These are phyloP conservation scores for Candida ortonii DNA, from an alignment of 805 yeast species.

Conservation along the genomic window DNA sequence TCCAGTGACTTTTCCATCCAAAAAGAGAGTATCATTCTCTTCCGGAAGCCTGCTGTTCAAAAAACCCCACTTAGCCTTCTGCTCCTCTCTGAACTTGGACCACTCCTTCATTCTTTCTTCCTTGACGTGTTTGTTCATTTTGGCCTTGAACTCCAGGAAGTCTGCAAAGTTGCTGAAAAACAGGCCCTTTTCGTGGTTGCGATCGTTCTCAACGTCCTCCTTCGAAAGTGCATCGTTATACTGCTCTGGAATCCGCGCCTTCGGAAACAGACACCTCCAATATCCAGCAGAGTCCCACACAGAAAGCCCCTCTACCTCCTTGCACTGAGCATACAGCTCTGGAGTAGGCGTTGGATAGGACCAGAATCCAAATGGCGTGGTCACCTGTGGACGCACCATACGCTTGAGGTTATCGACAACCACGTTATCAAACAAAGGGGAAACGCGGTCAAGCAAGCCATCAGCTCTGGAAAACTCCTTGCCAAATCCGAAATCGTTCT, in stretches of 20 bases:
- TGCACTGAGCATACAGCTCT: slow-evolving; percentile 59
- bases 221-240: slow-evolving; percentile 42
- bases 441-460: slow-evolving; percentile 1
- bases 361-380: slow-evolving; percentile 23
- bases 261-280: slow-evolving; percentile 90
- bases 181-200: slow-evolving; percentile 46
- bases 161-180: slow-evolving; percentile 67
- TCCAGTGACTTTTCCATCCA: slow-evolving; percentile 31
- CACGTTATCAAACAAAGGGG: slow-evolving; percentile 7
- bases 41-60: slow-evolving; percentile 17
- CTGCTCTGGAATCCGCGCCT: slow-evolving; percentile 34
- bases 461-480: not conserved
- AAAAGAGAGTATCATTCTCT: slow-evolving; percentile 15
- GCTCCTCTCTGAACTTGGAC: slow-evolving; percentile 23
- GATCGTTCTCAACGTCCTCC: slow-evolving; percentile 53
- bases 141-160: slow-evolving; percentile 63
- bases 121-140: slow-evolving; percentile 47
- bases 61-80: slow-evolving; percentile 27
- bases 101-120: slow-evolving; percentile 33
- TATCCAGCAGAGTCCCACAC: slow-evolving; percentile 81
- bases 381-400: slow-evolving; percentile 7
- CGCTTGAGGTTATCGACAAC: slow-evolving; percentile 4
- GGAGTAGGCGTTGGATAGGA: slow-evolving; percentile 33
- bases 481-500: slow-evolving; percentile 3
- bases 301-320: slow-evolving; percentile 61